Evolutionary conservation across 345 rosid species (phyloP), one percentile per base, ranked within the genome.

Genomic region (Boechera stricta): DNA sequence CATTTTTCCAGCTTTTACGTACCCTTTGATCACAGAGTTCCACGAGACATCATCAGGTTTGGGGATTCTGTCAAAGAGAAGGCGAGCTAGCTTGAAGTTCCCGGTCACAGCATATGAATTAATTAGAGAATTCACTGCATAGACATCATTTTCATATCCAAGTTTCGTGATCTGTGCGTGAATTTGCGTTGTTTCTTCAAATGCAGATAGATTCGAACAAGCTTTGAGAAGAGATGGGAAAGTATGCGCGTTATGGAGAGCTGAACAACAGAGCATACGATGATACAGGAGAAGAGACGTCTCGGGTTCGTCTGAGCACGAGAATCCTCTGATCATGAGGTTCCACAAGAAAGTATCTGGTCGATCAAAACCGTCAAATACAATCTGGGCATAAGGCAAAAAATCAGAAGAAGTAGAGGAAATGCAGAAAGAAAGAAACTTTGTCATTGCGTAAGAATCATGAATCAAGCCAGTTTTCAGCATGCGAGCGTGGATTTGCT

Each of bases 181-280:
- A 52, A 92, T 76, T 84, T 89, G 94, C 28, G 31, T 72, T 2
- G 89, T 86, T 67, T 79, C 89, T 39, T 78, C 44, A 41, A 80
- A 59, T 61, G 83, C 82, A 7, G 87, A 77, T 32, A 86, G 74
- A 26, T 75, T 63, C 24, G 88, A 85, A 80, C 96, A 87, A n/a
- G 90, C 86, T 81, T 82, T 88, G 64, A 92, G 93, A 74, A 89
- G 82, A 81, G 87, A 86, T 0, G 94, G 96, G 32, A 92, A 89
- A 56, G 96, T 87, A 67, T 89, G 78, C 21, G 71, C 53, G 80
- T 89, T 86, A 52, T 69, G 91, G 29, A 80, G 84, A 80, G 79
- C 80, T 2, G 87, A 85, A 56, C 35, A 65, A 67, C 33, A 44
- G 36, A 85, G 83, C 94, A 90, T 92, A 42, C 83, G 83, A 7